Evolutionary conservation across 2,329 filamentous ascomycete genomes (phyloP).

Genomic region (Talaromyces amestolkiae): DNA sequence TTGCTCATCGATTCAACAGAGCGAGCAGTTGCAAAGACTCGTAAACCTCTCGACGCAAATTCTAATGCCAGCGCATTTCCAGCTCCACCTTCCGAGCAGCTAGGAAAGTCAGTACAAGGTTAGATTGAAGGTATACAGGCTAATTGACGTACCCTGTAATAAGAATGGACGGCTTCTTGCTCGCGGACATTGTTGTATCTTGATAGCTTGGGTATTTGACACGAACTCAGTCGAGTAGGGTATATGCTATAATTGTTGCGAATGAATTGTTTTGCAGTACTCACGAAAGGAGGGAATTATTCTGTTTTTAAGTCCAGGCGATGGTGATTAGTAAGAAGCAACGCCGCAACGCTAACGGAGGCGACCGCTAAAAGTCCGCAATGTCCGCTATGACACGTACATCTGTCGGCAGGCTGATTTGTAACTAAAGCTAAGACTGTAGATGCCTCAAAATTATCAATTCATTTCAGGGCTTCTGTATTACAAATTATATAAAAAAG

Average conservation of each 20-base stretch:
- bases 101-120: neutral
- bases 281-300: neutral
- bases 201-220: neutral
- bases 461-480: neutral
- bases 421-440: neutral
- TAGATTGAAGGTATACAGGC: neutral
- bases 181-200: constrained; percentile 3
- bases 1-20: constrained; percentile 11
- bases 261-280: neutral
- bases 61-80: constrained; percentile 14
- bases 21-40: constrained; percentile 13
- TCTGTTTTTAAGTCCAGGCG: neutral
- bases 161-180: constrained; percentile 9
- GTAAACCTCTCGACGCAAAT: constrained; percentile 9
- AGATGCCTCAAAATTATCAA: neutral
- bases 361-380: neutral
- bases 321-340: neutral
- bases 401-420: neutral
- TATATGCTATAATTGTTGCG: neutral
- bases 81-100: constrained; percentile 11
- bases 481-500: neutral
- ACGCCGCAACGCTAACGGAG: neutral
- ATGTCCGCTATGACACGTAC: neutral
- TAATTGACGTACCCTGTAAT: constrained; percentile 10
- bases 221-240: neutral